These are phyloP conservation scores for Dittrichia graveolens DNA, from an alignment of 129 eudicot genomes.

Conservation along the genomic window DNA sequence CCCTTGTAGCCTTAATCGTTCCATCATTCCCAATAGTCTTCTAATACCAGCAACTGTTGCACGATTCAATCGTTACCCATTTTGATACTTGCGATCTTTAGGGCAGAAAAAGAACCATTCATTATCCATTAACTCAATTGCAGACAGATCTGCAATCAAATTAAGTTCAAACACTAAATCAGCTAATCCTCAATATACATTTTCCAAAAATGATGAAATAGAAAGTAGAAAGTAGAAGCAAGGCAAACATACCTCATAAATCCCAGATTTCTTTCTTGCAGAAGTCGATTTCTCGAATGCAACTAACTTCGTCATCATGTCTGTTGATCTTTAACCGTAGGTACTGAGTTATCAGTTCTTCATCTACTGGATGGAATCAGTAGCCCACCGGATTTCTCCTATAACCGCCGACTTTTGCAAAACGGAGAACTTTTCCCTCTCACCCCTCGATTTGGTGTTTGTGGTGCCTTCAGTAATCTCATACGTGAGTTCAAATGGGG, in stretches of 20 bases:
- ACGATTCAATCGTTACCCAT: too few relatives aligned
- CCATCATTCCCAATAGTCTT: too few relatives aligned
- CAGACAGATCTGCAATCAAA: conserved; percentile 20
- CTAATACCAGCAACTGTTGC: too few relatives aligned
- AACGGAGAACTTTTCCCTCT: too few relatives aligned
- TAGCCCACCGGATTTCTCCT: conserved; percentile 93
- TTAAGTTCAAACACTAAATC: neutral
- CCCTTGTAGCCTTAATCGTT: too few relatives aligned
- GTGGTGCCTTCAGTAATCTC: too few relatives aligned
- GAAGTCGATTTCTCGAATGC: conserved; percentile 28
- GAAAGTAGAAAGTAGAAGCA: neutral
- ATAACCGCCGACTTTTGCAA: too few relatives aligned
- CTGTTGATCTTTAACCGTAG: conserved; percentile 75
- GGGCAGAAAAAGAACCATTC: conserved; percentile 23
- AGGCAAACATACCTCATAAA: neutral
- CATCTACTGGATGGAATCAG: conserved; percentile 86
- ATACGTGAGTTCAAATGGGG: too few relatives aligned
- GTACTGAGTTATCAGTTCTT: conserved; percentile 80
- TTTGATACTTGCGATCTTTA: too few relatives aligned
- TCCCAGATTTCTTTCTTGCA: conserved; percentile 23
- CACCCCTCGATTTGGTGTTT: too few relatives aligned
- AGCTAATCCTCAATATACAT: neutral
- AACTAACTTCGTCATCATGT: conserved; percentile 50
- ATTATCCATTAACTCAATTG: conserved; percentile 6
- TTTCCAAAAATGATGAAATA: neutral